Evolutionary conservation across 192 early-diverging fungal species (phyloP), one percentile per base, ranked within the genome.

Genomic region (Phycomyces nitens): DNA sequence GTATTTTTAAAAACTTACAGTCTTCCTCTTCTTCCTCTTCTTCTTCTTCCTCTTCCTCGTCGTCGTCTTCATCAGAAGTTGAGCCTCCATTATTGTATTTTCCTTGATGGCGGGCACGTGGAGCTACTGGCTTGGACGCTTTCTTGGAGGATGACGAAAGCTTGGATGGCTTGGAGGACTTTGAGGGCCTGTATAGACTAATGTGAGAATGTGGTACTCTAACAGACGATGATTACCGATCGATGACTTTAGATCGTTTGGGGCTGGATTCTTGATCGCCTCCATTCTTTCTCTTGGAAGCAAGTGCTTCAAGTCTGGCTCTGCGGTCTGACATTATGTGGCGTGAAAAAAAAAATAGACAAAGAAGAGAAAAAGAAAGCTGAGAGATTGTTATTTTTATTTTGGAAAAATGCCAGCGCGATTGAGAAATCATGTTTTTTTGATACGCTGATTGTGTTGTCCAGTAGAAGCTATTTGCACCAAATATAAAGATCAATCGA

Each of bases 1-100:
- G 15, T 20, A 60, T 27, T 27, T 21, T 7, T 50, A 22, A 22
- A 5, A 20, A 58, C 60, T 49, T 23, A 60, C 66, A 34, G 39
- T 58, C 67, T 57, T 69, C 65, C 29, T 59, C 65, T 21, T 66
- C 65, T 52, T 67, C 65, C 27, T 59, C 56, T 21, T 67, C 68
- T 1, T 77, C 79, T 54, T 82, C 56, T 10, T 75, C 60, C 20
- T 68, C 39, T 21, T 61, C 53, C 16, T 60, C 12, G 18, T 70
- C 42, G 18, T 61, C 53, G 22, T 69, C 67, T 14, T 69, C 67
- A 24, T 60, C 67, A 18, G 38, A 53, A 21, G 24, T 8, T 47
- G 20, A 12, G n/a, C 26, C 14, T 38, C 23, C 27, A n/a, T 39
- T 62, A 24, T 1, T n/a, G 6, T 39, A 15, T 1, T 16, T 11